Conservation (phyloP, 352 stramenopile genomes). For the Pythium phragmiticola region DNA sequence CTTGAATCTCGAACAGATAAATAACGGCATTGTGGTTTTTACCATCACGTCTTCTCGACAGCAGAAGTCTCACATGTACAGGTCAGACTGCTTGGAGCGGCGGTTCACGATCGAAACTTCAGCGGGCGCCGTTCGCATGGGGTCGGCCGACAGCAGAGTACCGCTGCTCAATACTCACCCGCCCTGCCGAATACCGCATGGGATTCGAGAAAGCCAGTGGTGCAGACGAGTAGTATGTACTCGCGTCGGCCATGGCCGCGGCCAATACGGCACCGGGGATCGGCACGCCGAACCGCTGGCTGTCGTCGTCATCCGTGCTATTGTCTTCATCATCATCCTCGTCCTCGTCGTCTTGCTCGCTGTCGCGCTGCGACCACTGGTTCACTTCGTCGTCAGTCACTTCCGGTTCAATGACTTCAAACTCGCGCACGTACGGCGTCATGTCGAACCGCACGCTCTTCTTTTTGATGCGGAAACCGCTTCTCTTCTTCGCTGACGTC, state of each 20-base stretch:
- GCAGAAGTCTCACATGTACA: slow-evolving; percentile 23
- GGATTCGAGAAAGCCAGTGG: neutral
- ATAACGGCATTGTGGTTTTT: slow-evolving; percentile 20
- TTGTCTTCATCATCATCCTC: slow-evolving; percentile 24
- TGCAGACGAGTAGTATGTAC: slow-evolving; percentile 20
- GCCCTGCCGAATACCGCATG: slow-evolving; percentile 11
- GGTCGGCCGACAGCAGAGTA: neutral
- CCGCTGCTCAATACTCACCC: neutral
- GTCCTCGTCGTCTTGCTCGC: slow-evolving; percentile 25
- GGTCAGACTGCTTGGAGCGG: slow-evolving; percentile 22
- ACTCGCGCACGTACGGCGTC: slow-evolving; percentile 30
- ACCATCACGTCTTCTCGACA: neutral
- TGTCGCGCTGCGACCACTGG: slow-evolving; percentile 28
- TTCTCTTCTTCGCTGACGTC: slow-evolving; percentile 16
- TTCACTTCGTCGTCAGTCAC: slow-evolving; percentile 29
- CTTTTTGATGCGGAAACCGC: slow-evolving; percentile 19
- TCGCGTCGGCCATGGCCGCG: slow-evolving; percentile 22
- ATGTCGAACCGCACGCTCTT: slow-evolving; percentile 34
- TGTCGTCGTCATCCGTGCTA: slow-evolving; percentile 6
- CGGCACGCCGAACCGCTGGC: slow-evolving; percentile 20
- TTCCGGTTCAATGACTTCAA: slow-evolving; percentile 32
- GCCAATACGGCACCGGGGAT: slow-evolving; percentile 22
- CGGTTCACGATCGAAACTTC: slow-evolving; percentile 18
- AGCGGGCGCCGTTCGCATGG: neutral
- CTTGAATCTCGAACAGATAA: slow-evolving; percentile 18